Base-by-base conservation (phyloP, 2,329 filamentous ascomycete genomes). In the Ascochyta pisi region DNA sequence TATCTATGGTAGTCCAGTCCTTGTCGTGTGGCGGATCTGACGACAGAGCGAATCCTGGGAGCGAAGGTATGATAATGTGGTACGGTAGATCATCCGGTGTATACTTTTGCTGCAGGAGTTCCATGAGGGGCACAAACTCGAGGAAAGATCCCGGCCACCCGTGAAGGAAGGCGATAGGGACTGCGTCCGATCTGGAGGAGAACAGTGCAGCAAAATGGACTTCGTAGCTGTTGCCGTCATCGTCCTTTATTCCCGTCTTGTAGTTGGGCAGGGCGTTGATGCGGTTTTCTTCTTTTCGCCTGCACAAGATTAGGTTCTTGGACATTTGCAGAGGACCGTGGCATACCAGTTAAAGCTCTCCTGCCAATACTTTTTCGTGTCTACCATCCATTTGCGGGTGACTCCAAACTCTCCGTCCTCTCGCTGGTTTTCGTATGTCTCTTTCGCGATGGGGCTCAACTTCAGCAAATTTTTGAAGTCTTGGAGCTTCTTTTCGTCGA, bases 191-290 rank as follows among this genome's bases (percentile, higher is more conserved):
- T 16, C 78, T 80, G 35, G 76, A 61, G 0, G 84, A 86, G 57
- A 86, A 86, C 0, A 86, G 72, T 0, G 78, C 84, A 1, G 77
- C 67, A 63, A 86, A 86, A 62, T 86, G 83, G 37, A 86, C 73
- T 4, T 76, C 66, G 51, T 80, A 74, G 0, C 61, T 64, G 10
- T 60, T 58, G 16, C 73, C 71, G 6, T 77, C 71, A 5, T 70
- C 68, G 23, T 81, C 78, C 10, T 75, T 72, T 46, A 84, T 73
- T 0, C 70, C 58, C 0, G 75, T 69, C 2, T 70, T 81, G 71
- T 78, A 85, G 57, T 84, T 81, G 2, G 82, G 82, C 40, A 81
- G 80, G 12, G 70, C 75, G 63, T 84, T 84, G 61, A 83, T 78
- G 15, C 66, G 62, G 16, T 69, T 66, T 64, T 78, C 79, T 56